phyloP scores from a whole-genome alignment of 257 asterid genomes.

The Nicotiana obtusifolia region DNA sequence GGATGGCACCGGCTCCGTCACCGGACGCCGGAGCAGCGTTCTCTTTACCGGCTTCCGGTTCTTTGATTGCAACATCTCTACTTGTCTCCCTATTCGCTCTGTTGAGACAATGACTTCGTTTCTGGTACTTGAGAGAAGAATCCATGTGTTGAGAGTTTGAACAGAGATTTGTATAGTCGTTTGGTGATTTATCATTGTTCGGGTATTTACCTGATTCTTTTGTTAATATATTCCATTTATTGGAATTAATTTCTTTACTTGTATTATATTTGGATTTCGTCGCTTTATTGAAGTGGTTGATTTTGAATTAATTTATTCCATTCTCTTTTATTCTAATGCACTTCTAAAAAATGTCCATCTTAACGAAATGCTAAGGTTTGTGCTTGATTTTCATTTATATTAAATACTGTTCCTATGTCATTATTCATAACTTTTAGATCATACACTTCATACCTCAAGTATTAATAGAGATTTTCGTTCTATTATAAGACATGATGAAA shows the following conservation, averaged over 20 bases:
- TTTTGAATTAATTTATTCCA: background rate
- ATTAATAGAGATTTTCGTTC: too few relatives aligned
- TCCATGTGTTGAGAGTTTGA: background rate
- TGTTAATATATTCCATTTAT: too few relatives aligned
- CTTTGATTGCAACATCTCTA: background rate
- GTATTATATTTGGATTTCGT: too few relatives aligned
- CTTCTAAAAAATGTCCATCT: background rate
- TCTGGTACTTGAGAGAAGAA: background rate
- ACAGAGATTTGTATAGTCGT: background rate
- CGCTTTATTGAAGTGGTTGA: background rate
- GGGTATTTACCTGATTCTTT: too few relatives aligned
- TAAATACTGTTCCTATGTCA: background rate
- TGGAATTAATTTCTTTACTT: too few relatives aligned
- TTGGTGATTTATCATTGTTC: background rate
- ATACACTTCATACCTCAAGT: too few relatives aligned
- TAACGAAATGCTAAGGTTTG: background rate
- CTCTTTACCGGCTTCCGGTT: background rate
- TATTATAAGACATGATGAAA: too few relatives aligned
- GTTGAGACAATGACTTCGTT: background rate
- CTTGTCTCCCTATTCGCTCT: background rate
- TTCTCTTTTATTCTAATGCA: too few relatives aligned
- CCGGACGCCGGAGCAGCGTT: background rate
- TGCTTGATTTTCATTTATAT: background rate
- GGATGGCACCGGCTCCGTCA: background rate
- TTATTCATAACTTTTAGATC: too few relatives aligned